A percentile compares a stretch with the other conserved stretches of the same genome.
phyloP scores from a whole-genome alignment of 192 early-diverging fungal species.

The Coemansia sp. region DNA sequence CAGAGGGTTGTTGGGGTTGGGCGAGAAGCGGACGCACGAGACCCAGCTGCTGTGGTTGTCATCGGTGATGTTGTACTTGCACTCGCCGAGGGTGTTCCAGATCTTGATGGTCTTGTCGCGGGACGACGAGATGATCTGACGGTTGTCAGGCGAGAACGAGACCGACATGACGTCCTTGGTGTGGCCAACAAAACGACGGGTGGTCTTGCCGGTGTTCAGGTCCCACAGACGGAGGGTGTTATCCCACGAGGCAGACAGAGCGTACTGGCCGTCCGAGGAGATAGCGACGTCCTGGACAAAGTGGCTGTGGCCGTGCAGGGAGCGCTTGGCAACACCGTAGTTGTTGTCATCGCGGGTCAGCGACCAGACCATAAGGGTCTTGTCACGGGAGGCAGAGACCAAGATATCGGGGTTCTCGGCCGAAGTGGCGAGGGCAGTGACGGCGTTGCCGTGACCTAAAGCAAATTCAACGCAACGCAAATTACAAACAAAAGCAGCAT shows the following conservation, averaged over 20 bases:
- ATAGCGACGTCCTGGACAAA: conserved; percentile 98
- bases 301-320: conserved; percentile 98
- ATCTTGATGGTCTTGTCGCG: conserved; percentile 99
- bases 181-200: conserved; percentile 97
- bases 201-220: conserved; percentile 92
- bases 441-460: conserved; percentile 81
- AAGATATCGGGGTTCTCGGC: conserved; percentile 95
- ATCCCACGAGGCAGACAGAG: conserved; percentile 98
- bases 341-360: conserved; percentile 90
- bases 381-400: conserved; percentile 97
- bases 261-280: conserved; percentile 98
- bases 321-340: conserved; percentile 88
- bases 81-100: conserved; percentile 99
- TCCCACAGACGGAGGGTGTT: conserved; percentile 99
- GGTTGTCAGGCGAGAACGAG: conserved; percentile 99
- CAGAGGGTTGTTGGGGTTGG: conserved; percentile 97
- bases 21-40: conserved; percentile 98
- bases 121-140: conserved; percentile 98
- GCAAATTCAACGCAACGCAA: neutral
- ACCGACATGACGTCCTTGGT: conserved; percentile 97
- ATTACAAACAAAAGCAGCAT: neutral
- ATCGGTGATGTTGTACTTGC: conserved; percentile 98
- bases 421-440: conserved; percentile 98
- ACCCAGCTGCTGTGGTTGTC: conserved; percentile 99
- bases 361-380: conserved; percentile 98